Evolutionary conservation across 495 filamentous ascomycete genomes (phyloP), one percentile per base, ranked within the genome.

Genomic region (Trichocladium antarcticum): DNA sequence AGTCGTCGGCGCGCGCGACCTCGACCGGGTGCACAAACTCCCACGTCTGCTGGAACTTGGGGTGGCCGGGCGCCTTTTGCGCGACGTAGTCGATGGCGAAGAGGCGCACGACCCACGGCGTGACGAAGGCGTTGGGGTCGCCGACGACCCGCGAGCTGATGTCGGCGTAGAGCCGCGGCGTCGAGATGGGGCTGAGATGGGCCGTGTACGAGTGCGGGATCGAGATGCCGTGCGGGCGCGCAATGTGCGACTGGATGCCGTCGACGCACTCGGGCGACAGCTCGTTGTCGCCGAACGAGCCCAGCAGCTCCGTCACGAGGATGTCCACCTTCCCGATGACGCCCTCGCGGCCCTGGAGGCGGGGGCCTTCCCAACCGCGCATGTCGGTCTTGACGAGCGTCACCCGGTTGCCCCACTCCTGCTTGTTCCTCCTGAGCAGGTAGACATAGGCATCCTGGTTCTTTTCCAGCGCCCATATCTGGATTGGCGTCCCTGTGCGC

Each of bases 391-490:
- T 90, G 34, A 96, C 84, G 7, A 99, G 75, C 0, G 75, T 86
- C 4, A 93, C 92, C 21, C 74, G 73, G 17, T 78, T 76, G 43
- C 65, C 70, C 92, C 92, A 99, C 35, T 76, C 74, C 1, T 68
- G 69, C 56, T 82, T 75, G 59, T 99, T 99, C 52, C 92, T 85
- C 15, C 83, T 74, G 41, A 94, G 80, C 14, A 99, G 76, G 46
- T 95, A 78, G 37, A 99, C 88, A 59, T 87, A 95, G 3, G 92
- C 92, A 65, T 97, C 96, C 1, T 87, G 90, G 57, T 99, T 99
- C 75, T 99, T 99, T 68, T 99, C 92, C 4, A 99, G 76, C 0
- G 86, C 93, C 82, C 87, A 95, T 16, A 94, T 69, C 37, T 85
- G 81, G 45, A 99, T 83, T 7, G 76, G 65, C 4, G 95, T 82